Base-by-base conservation (phyloP, 495 filamentous ascomycete species). In the Poronia punctata region DNA sequence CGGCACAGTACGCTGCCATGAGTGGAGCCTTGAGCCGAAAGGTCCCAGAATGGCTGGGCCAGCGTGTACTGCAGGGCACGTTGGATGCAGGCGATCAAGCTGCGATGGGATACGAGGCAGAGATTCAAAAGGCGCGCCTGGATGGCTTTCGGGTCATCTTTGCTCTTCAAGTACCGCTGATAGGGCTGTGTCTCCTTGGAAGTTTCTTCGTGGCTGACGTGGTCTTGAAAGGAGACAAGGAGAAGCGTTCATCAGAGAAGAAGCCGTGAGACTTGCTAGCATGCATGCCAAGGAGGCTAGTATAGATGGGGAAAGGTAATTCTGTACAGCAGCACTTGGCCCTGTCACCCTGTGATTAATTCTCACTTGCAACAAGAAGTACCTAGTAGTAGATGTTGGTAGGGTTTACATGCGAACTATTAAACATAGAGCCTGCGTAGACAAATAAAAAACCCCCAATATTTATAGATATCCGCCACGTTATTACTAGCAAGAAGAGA, bases 111-210 rank as follows among this genome's bases (percentile, higher is more conserved):
- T 76, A 2, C 36, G 77, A 17, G 42, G 53, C 35, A 68, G 7
- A 32, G 16, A 32, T 32, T 74, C 2, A 79, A 78, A 45, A 62
- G 5, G 29, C 29, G 12, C 29, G 7, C n/a, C 12, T 65, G 43
- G 60, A 63, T 18, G 76, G 72, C 2, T 75, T 70, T 4, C 63
- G 65, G 20, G 57, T 62, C 0, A 74, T 79, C 4, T 81, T 79
- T 36, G 66, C 72, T 15, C 45, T 75, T 5, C 70, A 72, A 47
- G 67, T 76, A 11, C 75, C 75, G 14, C 28, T 81, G 4, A 72
- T 79, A 14, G 77, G 67, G 0, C 45, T 69, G 1, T 73, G 70
- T 53, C 64, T 81, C 31, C 32, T 75, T 14, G 59, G 66, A 7
- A 77, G 71, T 47, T 5, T 32, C 12, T 32, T 32, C 19, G 14